Evolutionary conservation across 371 early-diverging fungal genomes (phyloP), one percentile per base, ranked within the genome.

Genomic region (Mucor sp.): DNA sequence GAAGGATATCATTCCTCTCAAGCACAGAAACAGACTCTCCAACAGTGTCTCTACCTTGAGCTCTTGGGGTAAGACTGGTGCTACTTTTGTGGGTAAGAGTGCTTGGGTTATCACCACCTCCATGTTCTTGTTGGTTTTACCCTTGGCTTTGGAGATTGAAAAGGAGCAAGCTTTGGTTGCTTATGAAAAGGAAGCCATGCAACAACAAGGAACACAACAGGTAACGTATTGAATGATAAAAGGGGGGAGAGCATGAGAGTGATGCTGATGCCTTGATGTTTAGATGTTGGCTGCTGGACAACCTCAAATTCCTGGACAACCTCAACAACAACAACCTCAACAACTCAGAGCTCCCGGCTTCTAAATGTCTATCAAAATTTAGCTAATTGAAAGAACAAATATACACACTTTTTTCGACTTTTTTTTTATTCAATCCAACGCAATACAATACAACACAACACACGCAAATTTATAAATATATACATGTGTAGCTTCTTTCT

Each of bases 41-140:
- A 78, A 84, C 48, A 74, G 78, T 35, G 80, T 81, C 25, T 77
- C 85, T 15, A 78, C 84, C 9, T 69, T 89, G 55, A 83, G 76
- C 25, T 82, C 79, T 55, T 85, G 86, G 82, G 85, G 88, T 48
- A 81, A 81, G 68, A 76, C 85, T 17, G 84, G 88, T 27, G 76
- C 83, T 53, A 78, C 83, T 11, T 83, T 91, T 75, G 79, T 87
- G 23, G 93, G 93, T 47, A 90, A 90, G 79, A 79, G 89, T 43
- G 90, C 90, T 25, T 93, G 94, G 94, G 89, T 93, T n/a, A 75
- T 92, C 14, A 89, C 92, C 23, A 93, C 93, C 9, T 88, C 88
- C 59, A 92, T 91, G 73, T 73, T 95, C 33, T 81, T 91, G 28
- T 79, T 91, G 55, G 87, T 95, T 35, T 77, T 94, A 58, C 92